Conservation (phyloP, 192 early-diverging fungal genomes). For the Chytriomyces sp. region DNA sequence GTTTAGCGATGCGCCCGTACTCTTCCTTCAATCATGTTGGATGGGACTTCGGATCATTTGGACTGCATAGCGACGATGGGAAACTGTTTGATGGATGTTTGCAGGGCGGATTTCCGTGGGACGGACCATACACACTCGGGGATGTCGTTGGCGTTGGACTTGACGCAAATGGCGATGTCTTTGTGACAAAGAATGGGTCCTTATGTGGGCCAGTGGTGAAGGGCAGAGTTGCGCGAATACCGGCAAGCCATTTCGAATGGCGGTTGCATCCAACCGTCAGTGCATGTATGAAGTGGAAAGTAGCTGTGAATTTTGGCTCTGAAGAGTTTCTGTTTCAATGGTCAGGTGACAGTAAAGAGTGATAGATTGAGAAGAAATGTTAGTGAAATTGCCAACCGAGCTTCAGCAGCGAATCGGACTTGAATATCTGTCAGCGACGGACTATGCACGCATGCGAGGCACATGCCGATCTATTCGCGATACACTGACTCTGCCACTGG, state of each 20-base stretch:
- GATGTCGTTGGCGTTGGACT: conserved; percentile 44
- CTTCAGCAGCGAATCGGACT: no score
- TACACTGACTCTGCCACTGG: no score
- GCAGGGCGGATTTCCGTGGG: conserved; percentile 32
- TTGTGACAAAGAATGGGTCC: conserved; percentile 33
- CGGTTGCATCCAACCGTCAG: conserved; percentile 35
- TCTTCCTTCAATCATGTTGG: conserved; percentile 52
- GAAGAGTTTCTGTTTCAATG: conserved; percentile 24
- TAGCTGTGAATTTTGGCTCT: conserved; percentile 38
- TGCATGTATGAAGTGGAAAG: conserved; percentile 33
- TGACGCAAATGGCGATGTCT: conserved; percentile 10
- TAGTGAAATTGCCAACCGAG: neutral
- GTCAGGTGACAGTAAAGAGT: no score
- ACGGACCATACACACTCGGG: conserved; percentile 18
- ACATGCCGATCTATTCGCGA: no score
- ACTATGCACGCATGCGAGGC: no score
- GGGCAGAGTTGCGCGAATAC: neutral
- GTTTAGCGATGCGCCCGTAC: conserved; percentile 48
- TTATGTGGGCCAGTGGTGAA: conserved; percentile 1
- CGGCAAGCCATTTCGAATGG: conserved; percentile 25
- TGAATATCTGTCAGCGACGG: no score
- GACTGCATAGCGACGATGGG: conserved; percentile 57
- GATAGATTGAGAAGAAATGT: no score
- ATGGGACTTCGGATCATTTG: conserved; percentile 49
- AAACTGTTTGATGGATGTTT: conserved; percentile 41